Conservation (phyloP, 192 early-diverging fungal genomes). For the Pilobolus umbonatus region DNA sequence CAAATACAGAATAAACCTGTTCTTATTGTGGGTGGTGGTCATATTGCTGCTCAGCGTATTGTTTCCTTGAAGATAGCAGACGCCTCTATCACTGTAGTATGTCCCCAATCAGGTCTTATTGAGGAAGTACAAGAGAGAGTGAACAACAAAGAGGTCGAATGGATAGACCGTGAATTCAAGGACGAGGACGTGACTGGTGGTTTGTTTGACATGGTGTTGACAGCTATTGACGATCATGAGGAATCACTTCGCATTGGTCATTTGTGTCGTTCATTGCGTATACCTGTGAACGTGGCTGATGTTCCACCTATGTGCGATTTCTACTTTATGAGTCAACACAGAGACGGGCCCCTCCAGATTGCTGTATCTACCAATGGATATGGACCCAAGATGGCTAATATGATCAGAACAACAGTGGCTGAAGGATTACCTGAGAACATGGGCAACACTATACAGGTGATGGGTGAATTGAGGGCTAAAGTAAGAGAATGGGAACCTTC, state of each 20-base stretch:
- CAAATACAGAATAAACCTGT: constrained; percentile 69
- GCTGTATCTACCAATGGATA: constrained; percentile 86
- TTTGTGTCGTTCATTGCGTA: constrained; percentile 57
- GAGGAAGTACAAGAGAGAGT: constrained; percentile 60
- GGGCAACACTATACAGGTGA: constrained; percentile 68
- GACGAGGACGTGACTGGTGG: constrained; percentile 49
- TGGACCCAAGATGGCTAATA: constrained; percentile 83
- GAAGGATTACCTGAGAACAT: constrained; percentile 52
- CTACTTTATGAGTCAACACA: constrained; percentile 84
- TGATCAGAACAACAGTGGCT: constrained; percentile 67
- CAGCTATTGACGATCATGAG: constrained; percentile 69
- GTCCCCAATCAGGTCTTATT: constrained; percentile 56
- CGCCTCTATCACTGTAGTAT: constrained; percentile 73
- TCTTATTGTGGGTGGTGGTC: constrained; percentile 86
- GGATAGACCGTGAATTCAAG: constrained; percentile 49
- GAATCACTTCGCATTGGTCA: constrained; percentile 65
- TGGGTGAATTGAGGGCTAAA: constrained; percentile 59
- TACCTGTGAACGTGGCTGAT: constrained; percentile 91
- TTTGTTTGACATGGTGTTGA: constrained; percentile 56
- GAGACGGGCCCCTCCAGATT: constrained; percentile 83
- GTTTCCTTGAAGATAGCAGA: constrained; percentile 78
- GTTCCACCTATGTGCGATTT: constrained; percentile 90
- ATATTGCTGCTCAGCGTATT: constrained; percentile 79
- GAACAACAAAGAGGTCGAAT: constrained; percentile 46
- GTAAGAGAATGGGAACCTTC: constrained; percentile 62